Percentiles rank a stretch among this genome's conserved stretches.
phyloP scores from a whole-genome alignment of 495 filamentous ascomycete genomes.

The Tuber borchii region DNA sequence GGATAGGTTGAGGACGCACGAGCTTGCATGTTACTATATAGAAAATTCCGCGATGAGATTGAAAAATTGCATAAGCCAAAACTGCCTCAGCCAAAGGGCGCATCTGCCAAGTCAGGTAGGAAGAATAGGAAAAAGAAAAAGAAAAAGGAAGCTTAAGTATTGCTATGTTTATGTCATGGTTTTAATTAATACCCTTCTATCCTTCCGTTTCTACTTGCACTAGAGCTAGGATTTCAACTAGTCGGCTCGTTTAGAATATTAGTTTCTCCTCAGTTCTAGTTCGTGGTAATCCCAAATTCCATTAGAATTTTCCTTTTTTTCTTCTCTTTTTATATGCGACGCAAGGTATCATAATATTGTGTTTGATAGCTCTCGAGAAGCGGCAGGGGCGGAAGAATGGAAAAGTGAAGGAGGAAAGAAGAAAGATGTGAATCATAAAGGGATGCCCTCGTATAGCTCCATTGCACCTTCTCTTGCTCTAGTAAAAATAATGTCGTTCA shows the following conservation, averaged over 20 bases:
- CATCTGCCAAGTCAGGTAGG: conserved; percentile 41
- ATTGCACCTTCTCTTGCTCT: conserved; percentile 60
- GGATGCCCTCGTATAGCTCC: conserved; percentile 62
- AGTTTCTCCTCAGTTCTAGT: not conserved
- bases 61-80: conserved; percentile 68
- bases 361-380: not conserved
- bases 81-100: conserved; percentile 51
- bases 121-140: conserved; percentile 50
- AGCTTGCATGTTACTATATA: conserved; percentile 79
- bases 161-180: not conserved
- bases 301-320: not conserved
- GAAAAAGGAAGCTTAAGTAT: conserved; percentile 49
- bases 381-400: not conserved
- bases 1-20: conserved; percentile 72
- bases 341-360: not conserved
- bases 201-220: not conserved
- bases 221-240: not conserved
- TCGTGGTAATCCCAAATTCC: not conserved
- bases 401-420: not conserved
- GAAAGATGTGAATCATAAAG: conserved; percentile 44
- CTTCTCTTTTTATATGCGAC: not conserved
- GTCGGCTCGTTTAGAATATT: not conserved
- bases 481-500: conserved; percentile 63
- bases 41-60: conserved; percentile 71
- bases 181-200: not conserved